Base-by-base conservation (phyloP, 2,329 filamentous ascomycete species). In the Ophiostoma perfectum region DNA sequence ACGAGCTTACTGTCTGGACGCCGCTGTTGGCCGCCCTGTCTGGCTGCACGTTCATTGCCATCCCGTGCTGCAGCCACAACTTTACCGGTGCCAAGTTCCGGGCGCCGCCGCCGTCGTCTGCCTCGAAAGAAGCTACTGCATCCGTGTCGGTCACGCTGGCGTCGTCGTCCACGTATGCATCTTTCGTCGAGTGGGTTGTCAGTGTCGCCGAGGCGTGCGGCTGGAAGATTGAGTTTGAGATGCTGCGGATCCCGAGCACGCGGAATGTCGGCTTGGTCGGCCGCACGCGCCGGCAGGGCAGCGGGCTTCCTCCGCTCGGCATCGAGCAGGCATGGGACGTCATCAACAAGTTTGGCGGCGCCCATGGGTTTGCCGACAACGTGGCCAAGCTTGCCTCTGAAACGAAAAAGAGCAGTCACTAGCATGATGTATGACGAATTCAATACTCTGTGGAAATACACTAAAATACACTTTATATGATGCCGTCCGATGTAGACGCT, bases 1-100 rank as follows among this genome's bases (percentile, higher is more conserved):
- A 99, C 76, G 93, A 99, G 79, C 84, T 99, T 14, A 99, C 95
- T 0, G 87, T 92, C 0, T 99, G 95, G 95, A 98, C 95, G 0
- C 95, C 95, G 0, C 84, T 98, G 18, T 85, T 99, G 55, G 93
- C 92, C 0, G 86, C 87, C 6, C 80, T 92, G 1, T 93, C 90
- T 0, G 80, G 85, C 2, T 90, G 90, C 11, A 90, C 93, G 0
- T 99, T 97, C 77, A 87, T 99, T 71, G 90, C 91, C 73, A 97
- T 99, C 62, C 95, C 95, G 1, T 99, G 95, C 80, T 99, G 95
- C 80, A 96, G 92, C 72, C 93, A 98, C 79, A 85, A 90, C 69
- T 86, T 99, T 2, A 87, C 88, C 0, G 95, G 95, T 1, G 85
- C 86, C 38, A 83, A 79, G 70, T 95, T 90, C 76, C 88, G 95